These are phyloP conservation scores for Capsella rubella DNA, from an alignment of 441 rosid genomes.

Conservation along the genomic window DNA sequence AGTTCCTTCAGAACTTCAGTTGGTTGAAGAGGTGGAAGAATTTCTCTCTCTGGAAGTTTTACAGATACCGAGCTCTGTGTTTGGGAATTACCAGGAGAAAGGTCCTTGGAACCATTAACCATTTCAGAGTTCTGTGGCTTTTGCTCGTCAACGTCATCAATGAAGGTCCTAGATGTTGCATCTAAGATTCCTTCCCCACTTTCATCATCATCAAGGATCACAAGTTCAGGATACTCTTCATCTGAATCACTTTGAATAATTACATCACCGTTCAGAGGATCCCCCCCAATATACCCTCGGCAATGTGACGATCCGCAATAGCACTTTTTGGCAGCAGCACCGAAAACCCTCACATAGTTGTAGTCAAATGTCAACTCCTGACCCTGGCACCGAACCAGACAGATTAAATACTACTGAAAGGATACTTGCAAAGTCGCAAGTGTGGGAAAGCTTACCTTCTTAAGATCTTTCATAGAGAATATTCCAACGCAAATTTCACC, in stretches of 20 bases:
- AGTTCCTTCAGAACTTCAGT: conserved; percentile 50
- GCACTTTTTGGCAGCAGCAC: conserved; percentile 99
- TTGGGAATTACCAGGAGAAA: conserved; percentile 48
- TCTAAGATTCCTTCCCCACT: conserved; percentile 48
- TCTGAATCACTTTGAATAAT: conserved; percentile 93
- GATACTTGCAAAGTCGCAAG: conserved; percentile 12
- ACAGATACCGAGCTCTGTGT: conserved; percentile 44
- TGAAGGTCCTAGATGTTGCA: conserved; percentile 44
- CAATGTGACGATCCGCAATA: conserved; percentile 89
- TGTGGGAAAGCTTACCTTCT: conserved; percentile 60
- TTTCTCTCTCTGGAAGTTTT: conserved; percentile 45
- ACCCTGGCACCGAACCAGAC: conserved; percentile 56
- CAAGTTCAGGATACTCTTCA: conserved; percentile 96
- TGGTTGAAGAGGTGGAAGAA: conserved; percentile 49
- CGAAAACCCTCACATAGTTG: conserved; percentile 96
- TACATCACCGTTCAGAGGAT: conserved; percentile 78
- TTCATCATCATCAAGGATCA: conserved; percentile 52
- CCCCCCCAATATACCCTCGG: conserved; percentile 98
- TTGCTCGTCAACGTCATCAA: conserved; percentile 47
- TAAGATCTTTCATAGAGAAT: conserved; percentile 89
- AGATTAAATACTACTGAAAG: conserved; percentile 26
- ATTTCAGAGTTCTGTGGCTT: conserved; percentile 43
- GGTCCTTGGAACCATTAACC: conserved; percentile 47
- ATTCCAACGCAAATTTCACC: conserved; percentile 99
- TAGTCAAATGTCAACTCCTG: conserved; percentile 98